A percentile compares a stretch with the other conserved stretches of the same genome.
Evolutionary conservation across 202 grass and related monocot species (phyloP).

Genomic region (Schoenoplectus triqueter): DNA sequence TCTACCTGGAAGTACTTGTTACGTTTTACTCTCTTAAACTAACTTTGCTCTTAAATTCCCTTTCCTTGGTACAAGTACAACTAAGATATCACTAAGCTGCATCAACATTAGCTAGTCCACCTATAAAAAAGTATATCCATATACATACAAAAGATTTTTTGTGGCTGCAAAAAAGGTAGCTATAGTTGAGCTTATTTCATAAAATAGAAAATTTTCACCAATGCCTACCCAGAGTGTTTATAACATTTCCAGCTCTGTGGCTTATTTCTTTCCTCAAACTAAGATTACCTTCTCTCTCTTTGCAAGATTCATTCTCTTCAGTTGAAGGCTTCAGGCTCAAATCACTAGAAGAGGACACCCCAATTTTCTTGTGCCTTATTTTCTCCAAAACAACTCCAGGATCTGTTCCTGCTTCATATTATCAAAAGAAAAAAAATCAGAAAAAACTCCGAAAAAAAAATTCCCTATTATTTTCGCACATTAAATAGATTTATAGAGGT

Average conservation of each 20-base stretch:
- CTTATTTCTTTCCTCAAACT: background rate
- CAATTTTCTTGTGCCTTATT: constrained; percentile 23
- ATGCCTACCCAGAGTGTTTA: background rate
- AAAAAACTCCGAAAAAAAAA: background rate
- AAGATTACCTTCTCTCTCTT: constrained; percentile 16
- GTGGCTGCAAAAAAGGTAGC: background rate
- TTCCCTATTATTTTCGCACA: constrained; percentile 1
- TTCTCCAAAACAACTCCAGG: constrained; percentile 24
- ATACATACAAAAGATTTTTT: background rate
- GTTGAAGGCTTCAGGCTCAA: background rate
- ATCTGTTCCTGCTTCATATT: background rate
- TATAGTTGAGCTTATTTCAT: background rate
- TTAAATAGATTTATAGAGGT: background rate
- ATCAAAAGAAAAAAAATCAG: constrained; percentile 3
- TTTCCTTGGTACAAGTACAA: background rate
- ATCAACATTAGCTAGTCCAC: constrained; percentile 2
- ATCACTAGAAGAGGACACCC: background rate
- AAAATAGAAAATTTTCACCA: background rate
- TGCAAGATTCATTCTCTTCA: background rate
- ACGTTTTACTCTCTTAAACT: background rate
- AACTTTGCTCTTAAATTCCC: background rate
- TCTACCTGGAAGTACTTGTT: background rate
- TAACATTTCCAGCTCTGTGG: background rate
- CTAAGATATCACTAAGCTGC: no score
- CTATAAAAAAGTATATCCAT: background rate